phyloP scores from a whole-genome alignment of 2,329 filamentous ascomycete genomes.

The Aspergillus aculeatus region DNA sequence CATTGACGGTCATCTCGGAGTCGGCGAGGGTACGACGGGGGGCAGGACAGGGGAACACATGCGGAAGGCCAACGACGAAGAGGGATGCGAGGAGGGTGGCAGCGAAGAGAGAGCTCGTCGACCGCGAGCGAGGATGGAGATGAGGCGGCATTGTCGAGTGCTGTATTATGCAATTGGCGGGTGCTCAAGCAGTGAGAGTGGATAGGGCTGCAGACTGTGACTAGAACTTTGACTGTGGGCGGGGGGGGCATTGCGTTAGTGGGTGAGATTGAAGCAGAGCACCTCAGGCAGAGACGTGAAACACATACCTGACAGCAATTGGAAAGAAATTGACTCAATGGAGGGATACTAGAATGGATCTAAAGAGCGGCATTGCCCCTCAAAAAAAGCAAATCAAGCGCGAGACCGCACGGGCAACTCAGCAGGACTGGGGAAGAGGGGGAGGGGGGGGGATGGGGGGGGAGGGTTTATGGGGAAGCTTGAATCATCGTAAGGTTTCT shows the following conservation, averaged over 20 bases:
- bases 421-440: not conserved
- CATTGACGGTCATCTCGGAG: conserved; percentile 48
- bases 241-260: not conserved
- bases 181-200: not conserved
- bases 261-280: not conserved
- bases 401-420: not conserved
- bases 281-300: not conserved
- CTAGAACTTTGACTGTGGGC: not conserved
- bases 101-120: conserved; percentile 91
- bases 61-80: conserved; percentile 85
- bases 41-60: conserved; percentile 86
- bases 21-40: conserved; percentile 74
- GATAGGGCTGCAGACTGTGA: not conserved
- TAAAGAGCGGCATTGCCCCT: conserved; percentile 4
- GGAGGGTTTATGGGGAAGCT: conserved; percentile 7
- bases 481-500: not conserved
- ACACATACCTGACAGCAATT: conserved; percentile 1
- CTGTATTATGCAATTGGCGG: not conserved
- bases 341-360: not conserved
- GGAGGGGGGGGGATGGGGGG: conserved; percentile 7
- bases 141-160: conserved; percentile 67
- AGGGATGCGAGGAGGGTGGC: conserved; percentile 89
- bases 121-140: conserved; percentile 88
- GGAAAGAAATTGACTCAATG: not conserved
- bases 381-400: not conserved